Evolutionary conservation across 768 basidiomycete species (phyloP).

Genomic region (Austroboletus festivus): DNA sequence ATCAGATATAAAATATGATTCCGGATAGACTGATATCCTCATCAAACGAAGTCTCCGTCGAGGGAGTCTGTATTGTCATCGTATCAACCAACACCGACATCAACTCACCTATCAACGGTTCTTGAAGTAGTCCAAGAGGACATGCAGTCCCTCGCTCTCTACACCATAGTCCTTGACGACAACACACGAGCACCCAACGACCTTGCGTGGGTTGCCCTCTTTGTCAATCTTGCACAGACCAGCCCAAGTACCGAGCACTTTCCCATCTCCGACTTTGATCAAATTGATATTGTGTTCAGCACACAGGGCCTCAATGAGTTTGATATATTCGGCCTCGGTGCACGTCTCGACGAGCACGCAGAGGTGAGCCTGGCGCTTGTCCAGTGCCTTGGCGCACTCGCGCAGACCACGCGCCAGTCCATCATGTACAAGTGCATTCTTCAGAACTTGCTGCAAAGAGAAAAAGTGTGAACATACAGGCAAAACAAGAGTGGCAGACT

Average conservation of each 20-base stretch:
- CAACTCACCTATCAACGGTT: slow-evolving; percentile 60
- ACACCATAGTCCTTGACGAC: slow-evolving; percentile 97
- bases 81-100: slow-evolving; percentile 8
- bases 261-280: slow-evolving; percentile 98
- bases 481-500: slow-evolving; percentile 12
- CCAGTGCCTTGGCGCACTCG: slow-evolving; percentile 96
- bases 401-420: slow-evolving; percentile 97
- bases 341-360: slow-evolving; percentile 99
- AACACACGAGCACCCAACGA: slow-evolving; percentile 90
- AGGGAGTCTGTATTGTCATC: slow-evolving; percentile 96
- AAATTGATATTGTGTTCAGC: slow-evolving; percentile 99
- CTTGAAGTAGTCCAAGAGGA: slow-evolving; percentile 95
- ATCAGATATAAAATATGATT: slow-evolving; percentile 56
- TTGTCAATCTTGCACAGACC: slow-evolving; percentile 99
- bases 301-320: slow-evolving; percentile 99
- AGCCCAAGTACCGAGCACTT: slow-evolving; percentile 97
- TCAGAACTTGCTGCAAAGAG: slow-evolving; percentile 86
- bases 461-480: background rate
- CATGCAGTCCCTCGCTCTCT: slow-evolving; percentile 93
- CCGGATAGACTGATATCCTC: slow-evolving; percentile 49
- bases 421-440: slow-evolving; percentile 97
- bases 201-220: slow-evolving; percentile 96
- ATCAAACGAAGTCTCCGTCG: slow-evolving; percentile 67
- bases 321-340: slow-evolving; percentile 99
- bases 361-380: slow-evolving; percentile 97